phyloP scores from a whole-genome alignment of 495 filamentous ascomycete species.

The Aspergillus affinis region DNA sequence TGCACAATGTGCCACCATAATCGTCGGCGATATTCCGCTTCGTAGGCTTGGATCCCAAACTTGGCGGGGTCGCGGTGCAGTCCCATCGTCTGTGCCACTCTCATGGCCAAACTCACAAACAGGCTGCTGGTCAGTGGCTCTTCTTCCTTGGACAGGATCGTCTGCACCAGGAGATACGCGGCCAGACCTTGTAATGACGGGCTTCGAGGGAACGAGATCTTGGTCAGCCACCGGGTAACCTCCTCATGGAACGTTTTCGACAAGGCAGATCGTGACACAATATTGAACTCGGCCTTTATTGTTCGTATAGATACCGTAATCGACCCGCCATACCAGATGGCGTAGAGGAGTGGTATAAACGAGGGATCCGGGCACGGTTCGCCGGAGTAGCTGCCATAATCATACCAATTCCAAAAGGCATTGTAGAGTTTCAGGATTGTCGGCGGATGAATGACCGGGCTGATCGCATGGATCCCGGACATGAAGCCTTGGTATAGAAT shows the following conservation, averaged over 20 bases:
- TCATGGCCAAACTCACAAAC: conserved; percentile 55
- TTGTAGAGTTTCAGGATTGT: conserved; percentile 43
- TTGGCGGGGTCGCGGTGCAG: conserved; percentile 68
- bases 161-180: conserved; percentile 48
- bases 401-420: conserved; percentile 51
- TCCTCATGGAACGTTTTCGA: conserved; percentile 44
- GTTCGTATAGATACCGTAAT: conserved; percentile 45
- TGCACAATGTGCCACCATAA: conserved; percentile 75
- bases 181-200: conserved; percentile 44
- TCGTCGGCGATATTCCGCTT: conserved; percentile 67
- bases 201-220: conserved; percentile 47
- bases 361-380: conserved; percentile 42
- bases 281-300: conserved; percentile 45
- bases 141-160: conserved; percentile 48
- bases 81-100: conserved; percentile 72
- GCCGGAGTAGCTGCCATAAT: conserved; percentile 44
- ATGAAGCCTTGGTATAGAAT: conserved; percentile 49
- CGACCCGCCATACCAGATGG: conserved; percentile 51
- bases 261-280: conserved; percentile 33
- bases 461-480: conserved; percentile 48
- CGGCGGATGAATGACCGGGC: conserved; percentile 45
- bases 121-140: conserved; percentile 49
- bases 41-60: conserved; percentile 62
- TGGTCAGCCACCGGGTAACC: conserved; percentile 43
- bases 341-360: conserved; percentile 47